A percentile compares a stretch with the other conserved stretches of the same genome.
These are phyloP conservation scores for Penicillium crustosum DNA, from an alignment of 2,329 filamentous ascomycete genomes.

Conservation along the genomic window DNA sequence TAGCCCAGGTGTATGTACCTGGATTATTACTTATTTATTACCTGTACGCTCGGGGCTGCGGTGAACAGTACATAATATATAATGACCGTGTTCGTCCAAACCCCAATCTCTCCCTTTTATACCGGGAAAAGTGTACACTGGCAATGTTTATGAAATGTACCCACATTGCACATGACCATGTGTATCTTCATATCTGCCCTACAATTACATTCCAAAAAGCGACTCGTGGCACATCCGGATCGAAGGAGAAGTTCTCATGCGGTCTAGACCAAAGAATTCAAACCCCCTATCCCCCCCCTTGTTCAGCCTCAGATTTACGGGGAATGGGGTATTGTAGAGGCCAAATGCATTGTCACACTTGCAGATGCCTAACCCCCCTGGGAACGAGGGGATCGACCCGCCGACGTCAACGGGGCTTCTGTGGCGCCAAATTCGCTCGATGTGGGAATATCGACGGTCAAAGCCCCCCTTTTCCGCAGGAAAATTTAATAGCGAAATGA, in stretches of 20 bases:
- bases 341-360: background rate
- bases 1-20: background rate
- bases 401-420: slow-evolving; percentile 10
- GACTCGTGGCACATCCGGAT: background rate
- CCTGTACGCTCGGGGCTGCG: background rate
- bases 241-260: background rate
- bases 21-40: too few species aligned
- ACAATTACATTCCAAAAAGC: background rate
- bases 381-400: slow-evolving; percentile 11
- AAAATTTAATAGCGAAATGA: background rate
- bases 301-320: background rate
- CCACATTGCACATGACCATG: background rate
- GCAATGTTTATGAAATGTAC: background rate
- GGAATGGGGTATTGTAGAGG: slow-evolving; percentile 1
- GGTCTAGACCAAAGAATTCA: slow-evolving; percentile 6
- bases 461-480: background rate
- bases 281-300: slow-evolving; percentile 1
- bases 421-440: slow-evolving; percentile 11
- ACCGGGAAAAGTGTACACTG: background rate
- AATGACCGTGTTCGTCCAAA: background rate
- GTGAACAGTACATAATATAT: background rate
- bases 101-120: background rate
- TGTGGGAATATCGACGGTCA: background rate
- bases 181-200: background rate
- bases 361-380: slow-evolving; percentile 1